phyloP scores from a whole-genome alignment of 768 basidiomycete species.

The Lyophyllum semitale region DNA sequence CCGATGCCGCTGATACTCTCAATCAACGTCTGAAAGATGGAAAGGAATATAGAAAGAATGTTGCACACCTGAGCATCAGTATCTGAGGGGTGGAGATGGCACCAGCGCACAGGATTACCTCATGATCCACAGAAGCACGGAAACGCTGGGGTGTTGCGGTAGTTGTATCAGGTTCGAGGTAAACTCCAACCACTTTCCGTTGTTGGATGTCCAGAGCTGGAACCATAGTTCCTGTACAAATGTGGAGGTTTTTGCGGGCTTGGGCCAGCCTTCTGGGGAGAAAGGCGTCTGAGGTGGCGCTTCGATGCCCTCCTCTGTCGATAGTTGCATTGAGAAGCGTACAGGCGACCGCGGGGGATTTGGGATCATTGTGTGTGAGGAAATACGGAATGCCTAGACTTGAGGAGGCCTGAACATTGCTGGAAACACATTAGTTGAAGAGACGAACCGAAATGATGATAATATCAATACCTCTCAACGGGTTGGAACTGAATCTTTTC shows the following conservation, averaged over 20 bases:
- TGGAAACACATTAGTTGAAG: not conserved
- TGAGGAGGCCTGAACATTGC: conserved; percentile 11
- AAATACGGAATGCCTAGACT: conserved; percentile 21
- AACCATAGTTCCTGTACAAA: conserved; percentile 23
- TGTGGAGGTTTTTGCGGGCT: conserved; percentile 18
- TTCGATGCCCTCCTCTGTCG: conserved; percentile 17
- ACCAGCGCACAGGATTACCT: conserved; percentile 37
- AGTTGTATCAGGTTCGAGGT: not conserved
- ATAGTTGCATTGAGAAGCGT: conserved; percentile 22
- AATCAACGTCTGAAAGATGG: not conserved
- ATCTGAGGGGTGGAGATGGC: conserved; percentile 43
- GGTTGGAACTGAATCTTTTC: conserved; percentile 7
- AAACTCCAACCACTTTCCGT: not conserved
- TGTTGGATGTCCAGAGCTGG: conserved; percentile 11
- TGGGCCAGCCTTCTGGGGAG: conserved; percentile 16
- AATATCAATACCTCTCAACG: conserved; percentile 2
- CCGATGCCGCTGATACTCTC: conserved; percentile 39
- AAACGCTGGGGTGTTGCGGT: not conserved
- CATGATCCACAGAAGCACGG: conserved; percentile 10
- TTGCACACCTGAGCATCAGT: conserved; percentile 33
- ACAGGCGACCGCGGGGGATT: conserved; percentile 17
- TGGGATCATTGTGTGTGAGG: conserved; percentile 20
- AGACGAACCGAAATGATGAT: not conserved
- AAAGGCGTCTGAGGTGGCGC: conserved; percentile 24
- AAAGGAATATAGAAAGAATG: not conserved